These are phyloP conservation scores for Cutaneotrichosporon cyanovorans DNA, from an alignment of 1,284 basidiomycete genomes.

Conservation along the genomic window DNA sequence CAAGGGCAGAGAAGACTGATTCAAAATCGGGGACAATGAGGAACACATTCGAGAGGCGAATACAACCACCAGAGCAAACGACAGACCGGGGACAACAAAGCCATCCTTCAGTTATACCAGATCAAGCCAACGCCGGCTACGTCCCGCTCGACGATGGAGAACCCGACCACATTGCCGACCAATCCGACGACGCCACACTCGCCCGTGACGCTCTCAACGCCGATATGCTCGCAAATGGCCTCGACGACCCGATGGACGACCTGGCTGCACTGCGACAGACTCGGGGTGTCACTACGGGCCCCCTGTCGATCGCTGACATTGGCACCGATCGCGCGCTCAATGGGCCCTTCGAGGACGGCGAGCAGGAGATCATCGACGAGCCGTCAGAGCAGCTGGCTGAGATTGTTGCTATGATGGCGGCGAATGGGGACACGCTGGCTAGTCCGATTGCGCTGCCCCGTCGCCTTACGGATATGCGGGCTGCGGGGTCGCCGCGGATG, in stretches of 20 bases:
- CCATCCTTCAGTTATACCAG: no score
- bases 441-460: neutral
- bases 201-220: no score
- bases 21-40: no score
- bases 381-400: neutral
- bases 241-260: constrained; percentile 3
- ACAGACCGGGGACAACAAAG: no score
- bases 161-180: no score
- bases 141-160: no score
- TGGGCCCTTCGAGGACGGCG: neutral
- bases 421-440: neutral
- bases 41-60: no score
- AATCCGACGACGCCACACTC: no score
- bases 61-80: no score
- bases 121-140: no score
- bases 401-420: constrained; percentile 5
- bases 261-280: neutral
- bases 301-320: constrained; percentile 1
- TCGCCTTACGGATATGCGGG: neutral
- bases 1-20: no score
- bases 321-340: constrained; percentile 2
- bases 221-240: no score
- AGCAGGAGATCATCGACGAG: neutral
- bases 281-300: neutral
- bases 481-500: neutral